A percentile compares a stretch with the other conserved stretches of the same genome.
These are phyloP conservation scores for Phaeotremella skinneri DNA, from an alignment of 768 basidiomycete genomes.

Conservation along the genomic window DNA sequence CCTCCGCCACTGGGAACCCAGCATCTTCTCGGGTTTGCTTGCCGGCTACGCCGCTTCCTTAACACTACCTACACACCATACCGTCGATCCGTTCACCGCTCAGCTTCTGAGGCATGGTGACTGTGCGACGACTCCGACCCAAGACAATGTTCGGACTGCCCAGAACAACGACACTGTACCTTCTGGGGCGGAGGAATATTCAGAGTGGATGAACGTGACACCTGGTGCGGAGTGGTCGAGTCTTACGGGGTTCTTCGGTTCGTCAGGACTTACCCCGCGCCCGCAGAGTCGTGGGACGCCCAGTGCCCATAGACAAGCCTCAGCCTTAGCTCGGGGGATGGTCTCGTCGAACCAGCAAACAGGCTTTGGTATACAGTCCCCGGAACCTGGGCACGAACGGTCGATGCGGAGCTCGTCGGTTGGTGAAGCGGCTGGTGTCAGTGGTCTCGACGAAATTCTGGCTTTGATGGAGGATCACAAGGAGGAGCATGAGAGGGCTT, in stretches of 20 bases:
- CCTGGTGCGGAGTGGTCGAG: conserved; percentile 26
- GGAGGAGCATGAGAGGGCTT: conserved; percentile 23
- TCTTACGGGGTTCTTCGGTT: conserved; percentile 5
- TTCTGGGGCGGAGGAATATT: not conserved
- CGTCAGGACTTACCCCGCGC: not conserved
- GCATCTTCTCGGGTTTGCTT: conserved; percentile 43
- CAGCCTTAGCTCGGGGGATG: not conserved
- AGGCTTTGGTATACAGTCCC: no score
- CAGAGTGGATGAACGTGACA: conserved; percentile 40
- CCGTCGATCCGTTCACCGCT: no score
- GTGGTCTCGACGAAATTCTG: conserved; percentile 36
- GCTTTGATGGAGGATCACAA: conserved; percentile 37
- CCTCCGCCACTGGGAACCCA: conserved; percentile 39
- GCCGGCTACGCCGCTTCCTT: conserved; percentile 16
- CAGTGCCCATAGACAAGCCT: not conserved
- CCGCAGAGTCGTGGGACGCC: not conserved
- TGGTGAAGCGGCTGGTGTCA: not conserved
- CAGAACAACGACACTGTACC: no score
- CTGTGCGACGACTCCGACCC: not conserved
- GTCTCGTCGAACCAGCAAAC: no score
- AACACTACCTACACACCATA: conserved; percentile 1
- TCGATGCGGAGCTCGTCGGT: not conserved
- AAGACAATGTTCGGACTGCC: conserved; percentile 20
- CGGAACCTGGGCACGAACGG: not conserved
- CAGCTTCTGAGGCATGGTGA: not conserved